Evolutionary conservation across 192 early-diverging fungal genomes (phyloP), one percentile per base, ranked within the genome.

Genomic region (Allomyces arbusculus): DNA sequence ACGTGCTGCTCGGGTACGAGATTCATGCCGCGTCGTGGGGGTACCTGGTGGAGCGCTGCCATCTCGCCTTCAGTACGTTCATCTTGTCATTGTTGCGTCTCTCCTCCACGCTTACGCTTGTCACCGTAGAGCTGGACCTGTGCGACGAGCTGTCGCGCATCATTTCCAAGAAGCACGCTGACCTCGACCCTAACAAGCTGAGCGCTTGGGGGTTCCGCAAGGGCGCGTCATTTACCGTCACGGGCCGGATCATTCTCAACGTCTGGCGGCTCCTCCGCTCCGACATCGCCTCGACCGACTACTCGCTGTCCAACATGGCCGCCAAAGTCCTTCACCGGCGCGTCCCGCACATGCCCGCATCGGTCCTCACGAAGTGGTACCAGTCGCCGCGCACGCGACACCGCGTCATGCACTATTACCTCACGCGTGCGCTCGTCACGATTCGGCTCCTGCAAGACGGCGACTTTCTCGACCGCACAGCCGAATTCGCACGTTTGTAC

Each of bases 11-110:
- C 11, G 94, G 94, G 1, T 97, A 89, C 66, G 92, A 97, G 55
- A 69, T 95, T 5, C 86, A 97, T 44, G 78, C 74, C 23, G 66
- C 82, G 10, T 94, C 91, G 0, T 97, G 92, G 94, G 94, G 94
- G 3, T 97, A 90, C 68, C 69, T 90, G 11, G 71, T 91, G 22
- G 84, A 89, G 62, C 80, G 87, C 25, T 69, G 22, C 43, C 24
- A 62, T 14, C 23, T 24, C 16, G 14, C 62, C 24, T 66, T 14
- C 11, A 12, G 24, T 66, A 26, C 23, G 23, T 12, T 26, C 33
- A 8, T 7, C 33, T 40, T 8, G 33, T 7, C 33, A 40, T 8
- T 40, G 33, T 7, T 40, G 33, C 7, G 33, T 40, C 8, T 7
- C 33, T 40, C 33, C 7, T 40, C 33, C 33, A 7, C 33, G 33